These are phyloP conservation scores for Ogataea hybrid DNA, from an alignment of 1,139 yeast genomes.

Conservation along the genomic window DNA sequence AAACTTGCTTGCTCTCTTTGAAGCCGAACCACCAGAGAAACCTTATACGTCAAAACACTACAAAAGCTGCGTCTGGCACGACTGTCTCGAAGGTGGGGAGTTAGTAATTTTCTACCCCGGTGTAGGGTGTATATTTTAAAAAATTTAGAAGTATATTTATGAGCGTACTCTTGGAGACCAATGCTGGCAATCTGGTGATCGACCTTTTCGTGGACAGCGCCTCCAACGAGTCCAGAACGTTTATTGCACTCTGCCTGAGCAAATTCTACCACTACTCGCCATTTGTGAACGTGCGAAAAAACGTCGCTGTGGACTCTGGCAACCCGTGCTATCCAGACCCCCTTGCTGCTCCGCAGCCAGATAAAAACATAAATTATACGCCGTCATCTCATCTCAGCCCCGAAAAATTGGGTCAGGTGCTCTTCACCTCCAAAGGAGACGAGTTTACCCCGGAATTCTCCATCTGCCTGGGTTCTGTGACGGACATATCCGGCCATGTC, in stretches of 20 bases:
- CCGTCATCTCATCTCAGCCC: conserved; percentile 18
- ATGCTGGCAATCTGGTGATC: conserved; percentile 51
- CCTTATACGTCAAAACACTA: too few species aligned
- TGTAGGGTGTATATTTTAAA: not conserved
- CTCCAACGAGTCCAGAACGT: conserved; percentile 44
- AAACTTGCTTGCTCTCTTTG: too few species aligned
- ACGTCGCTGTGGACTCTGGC: conserved; percentile 43
- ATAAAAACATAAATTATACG: not conserved
- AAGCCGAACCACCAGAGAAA: too few species aligned
- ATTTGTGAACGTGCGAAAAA: conserved; percentile 41
- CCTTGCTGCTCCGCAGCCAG: conserved; percentile 1
- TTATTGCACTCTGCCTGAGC: conserved; percentile 52
- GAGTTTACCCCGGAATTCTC: conserved; percentile 32
- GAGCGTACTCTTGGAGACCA: conserved; percentile 62
- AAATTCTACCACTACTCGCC: conserved; percentile 55
- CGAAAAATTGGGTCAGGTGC: conserved; percentile 38
- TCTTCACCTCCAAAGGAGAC: conserved; percentile 30
- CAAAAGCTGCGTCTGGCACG: too few species aligned
- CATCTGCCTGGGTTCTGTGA: conserved; percentile 31
- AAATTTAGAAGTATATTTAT: conserved; percentile 28
- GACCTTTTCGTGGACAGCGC: conserved; percentile 43
- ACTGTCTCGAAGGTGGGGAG: too few species aligned
- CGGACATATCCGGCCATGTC: conserved; percentile 27
- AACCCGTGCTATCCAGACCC: conserved; percentile 35
- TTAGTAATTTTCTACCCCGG: too few species aligned